Conservation (phyloP, 495 filamentous ascomycete genomes). For the Mytilinidion resinicola region DNA sequence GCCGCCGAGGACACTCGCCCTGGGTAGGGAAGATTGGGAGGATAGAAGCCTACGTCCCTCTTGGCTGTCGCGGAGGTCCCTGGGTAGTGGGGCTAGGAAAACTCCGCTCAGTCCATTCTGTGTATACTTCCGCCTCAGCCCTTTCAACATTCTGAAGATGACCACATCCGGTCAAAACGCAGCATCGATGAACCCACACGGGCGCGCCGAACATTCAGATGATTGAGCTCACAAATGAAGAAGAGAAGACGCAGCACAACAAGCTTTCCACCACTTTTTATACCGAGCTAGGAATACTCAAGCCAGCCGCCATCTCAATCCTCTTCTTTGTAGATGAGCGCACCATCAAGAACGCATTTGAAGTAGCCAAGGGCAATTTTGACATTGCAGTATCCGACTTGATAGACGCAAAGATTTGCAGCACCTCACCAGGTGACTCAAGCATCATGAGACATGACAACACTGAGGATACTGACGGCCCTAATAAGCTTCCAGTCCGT, state of each 20-base stretch:
- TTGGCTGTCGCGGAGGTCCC: too few relatives aligned
- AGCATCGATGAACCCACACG: conserved; percentile 52
- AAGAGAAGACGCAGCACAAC: not conserved
- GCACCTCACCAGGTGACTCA: conserved; percentile 36
- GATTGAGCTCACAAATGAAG: not conserved
- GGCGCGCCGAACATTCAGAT: conserved; percentile 46
- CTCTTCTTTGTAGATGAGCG: conserved; percentile 49
- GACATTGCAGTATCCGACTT: conserved; percentile 54
- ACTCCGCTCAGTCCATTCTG: too few relatives aligned
- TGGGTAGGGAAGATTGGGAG: too few relatives aligned
- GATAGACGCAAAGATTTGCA: conserved; percentile 41
- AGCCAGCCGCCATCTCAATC: conserved; percentile 51
- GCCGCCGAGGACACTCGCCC: conserved; percentile 22
- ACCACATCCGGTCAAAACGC: conserved; percentile 71
- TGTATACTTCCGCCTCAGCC: too few relatives aligned
- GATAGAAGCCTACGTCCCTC: too few relatives aligned
- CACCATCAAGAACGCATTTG: conserved; percentile 51
- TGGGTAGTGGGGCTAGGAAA: too few relatives aligned
- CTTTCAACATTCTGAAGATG: too few relatives aligned
- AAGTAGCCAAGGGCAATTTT: conserved; percentile 55
- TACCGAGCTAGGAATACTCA: conserved; percentile 52
- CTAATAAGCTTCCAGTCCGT: conserved; percentile 47
- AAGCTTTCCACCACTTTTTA: not conserved
- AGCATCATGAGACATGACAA: conserved; percentile 45
- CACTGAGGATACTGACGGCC: conserved; percentile 36